Evolutionary conservation across 495 filamentous ascomycete species (phyloP).

Genomic region (Cercophora newfieldiana): DNA sequence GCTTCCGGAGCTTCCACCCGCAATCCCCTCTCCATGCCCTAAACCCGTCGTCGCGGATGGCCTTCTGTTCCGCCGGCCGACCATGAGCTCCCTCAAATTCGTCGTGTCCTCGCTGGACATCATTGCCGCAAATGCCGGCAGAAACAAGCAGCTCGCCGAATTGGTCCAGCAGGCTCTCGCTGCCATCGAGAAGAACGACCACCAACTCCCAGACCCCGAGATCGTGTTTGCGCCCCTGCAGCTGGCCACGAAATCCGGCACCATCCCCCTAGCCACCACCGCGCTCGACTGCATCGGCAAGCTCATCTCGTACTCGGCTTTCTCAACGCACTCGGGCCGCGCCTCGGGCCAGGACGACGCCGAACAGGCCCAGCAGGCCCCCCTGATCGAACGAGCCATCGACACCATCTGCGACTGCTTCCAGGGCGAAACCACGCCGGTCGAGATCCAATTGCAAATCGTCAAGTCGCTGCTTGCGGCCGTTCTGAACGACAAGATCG

Average conservation of each 20-base stretch:
- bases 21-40: constrained; percentile 31
- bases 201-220: constrained; percentile 75
- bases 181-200: constrained; percentile 75
- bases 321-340: constrained; percentile 68
- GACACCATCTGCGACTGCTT: constrained; percentile 99
- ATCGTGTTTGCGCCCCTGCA: constrained; percentile 88
- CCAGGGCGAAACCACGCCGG: constrained; percentile 86
- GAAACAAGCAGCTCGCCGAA: constrained; percentile 76
- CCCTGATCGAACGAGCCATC: constrained; percentile 92
- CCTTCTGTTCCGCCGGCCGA: constrained; percentile 44
- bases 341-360: constrained; percentile 46
- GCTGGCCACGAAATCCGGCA: constrained; percentile 80
- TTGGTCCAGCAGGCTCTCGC: constrained; percentile 75
- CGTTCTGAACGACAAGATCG: constrained; percentile 95
- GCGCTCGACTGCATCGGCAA: constrained; percentile 98
- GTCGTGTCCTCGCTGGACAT: constrained; percentile 88
- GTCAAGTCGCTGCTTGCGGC: constrained; percentile 95
- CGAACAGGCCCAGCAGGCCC: constrained; percentile 49
- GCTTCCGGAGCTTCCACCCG: constrained; percentile 1
- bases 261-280: constrained; percentile 79
- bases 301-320: constrained; percentile 97
- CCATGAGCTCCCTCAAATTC: constrained; percentile 92
- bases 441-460: constrained; percentile 94
- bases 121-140: constrained; percentile 83
- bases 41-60: constrained; percentile 38